Conservation (phyloP, 352 stramenopile genomes). For the Aphanomyces astaci region DNA sequence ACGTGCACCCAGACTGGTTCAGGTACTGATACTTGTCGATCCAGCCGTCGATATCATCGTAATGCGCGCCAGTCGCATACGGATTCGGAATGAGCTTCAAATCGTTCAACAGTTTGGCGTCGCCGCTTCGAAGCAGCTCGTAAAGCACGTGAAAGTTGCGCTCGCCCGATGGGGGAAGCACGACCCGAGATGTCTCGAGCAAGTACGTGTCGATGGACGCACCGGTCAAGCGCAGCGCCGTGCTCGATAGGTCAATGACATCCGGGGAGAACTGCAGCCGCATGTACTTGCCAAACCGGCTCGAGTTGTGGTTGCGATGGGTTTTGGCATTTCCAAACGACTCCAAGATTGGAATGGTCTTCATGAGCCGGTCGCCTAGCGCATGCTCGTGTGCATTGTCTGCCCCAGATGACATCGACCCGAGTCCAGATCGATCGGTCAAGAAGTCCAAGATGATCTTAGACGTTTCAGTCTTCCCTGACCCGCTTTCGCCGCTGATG, state of each 20-base stretch:
- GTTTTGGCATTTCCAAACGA: constrained; percentile 54
- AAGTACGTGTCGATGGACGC: constrained; percentile 45
- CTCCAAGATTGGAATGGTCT: constrained; percentile 78
- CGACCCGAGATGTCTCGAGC: constrained; percentile 51
- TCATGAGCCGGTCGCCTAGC: constrained; percentile 71
- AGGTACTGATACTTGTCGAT: constrained; percentile 14
- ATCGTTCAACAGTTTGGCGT: not conserved
- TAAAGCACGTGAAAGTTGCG: constrained; percentile 27
- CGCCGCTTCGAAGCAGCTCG: constrained; percentile 18
- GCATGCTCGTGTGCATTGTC: constrained; percentile 55
- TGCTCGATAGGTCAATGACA: not conserved
- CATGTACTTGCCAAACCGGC: constrained; percentile 40
- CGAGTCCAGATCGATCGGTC: constrained; percentile 20
- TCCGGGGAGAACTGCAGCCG: constrained; percentile 27
- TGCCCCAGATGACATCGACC: no score
- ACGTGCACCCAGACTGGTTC: constrained; percentile 15
- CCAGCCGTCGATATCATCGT: not conserved
- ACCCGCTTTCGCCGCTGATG: constrained; percentile 51
- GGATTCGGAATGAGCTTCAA: constrained; percentile 30
- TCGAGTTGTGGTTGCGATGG: constrained; percentile 31
- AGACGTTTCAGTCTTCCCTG: constrained; percentile 39
- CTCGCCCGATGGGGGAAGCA: constrained; percentile 24
- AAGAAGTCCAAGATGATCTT: constrained; percentile 14
- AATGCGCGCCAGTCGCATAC: constrained; percentile 23
- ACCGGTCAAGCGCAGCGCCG: constrained; percentile 31